Conservation (phyloP, 768 basidiomycete species). For the Neoboletus subvelutipes region DNA sequence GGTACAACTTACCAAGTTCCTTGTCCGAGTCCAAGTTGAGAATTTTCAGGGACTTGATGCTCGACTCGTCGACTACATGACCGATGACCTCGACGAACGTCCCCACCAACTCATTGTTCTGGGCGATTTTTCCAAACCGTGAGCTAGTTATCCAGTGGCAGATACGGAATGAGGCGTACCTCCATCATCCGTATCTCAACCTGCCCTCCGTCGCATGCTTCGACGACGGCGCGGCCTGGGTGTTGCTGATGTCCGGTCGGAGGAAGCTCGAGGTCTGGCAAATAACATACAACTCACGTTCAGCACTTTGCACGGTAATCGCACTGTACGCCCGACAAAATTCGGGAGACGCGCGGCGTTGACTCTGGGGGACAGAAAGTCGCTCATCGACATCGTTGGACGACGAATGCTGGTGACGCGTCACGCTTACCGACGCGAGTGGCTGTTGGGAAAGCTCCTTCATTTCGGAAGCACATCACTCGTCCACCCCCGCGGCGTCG, state of each 20-base stretch:
- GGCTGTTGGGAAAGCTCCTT: conserved; percentile 3
- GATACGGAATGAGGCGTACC: conserved; percentile 33
- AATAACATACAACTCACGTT: conserved; percentile 37
- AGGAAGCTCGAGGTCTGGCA: background rate
- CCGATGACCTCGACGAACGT: conserved; percentile 70
- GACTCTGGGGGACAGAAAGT: conserved; percentile 48
- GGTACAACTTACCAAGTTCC: conserved; percentile 54
- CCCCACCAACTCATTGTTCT: conserved; percentile 49
- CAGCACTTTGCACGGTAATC: conserved; percentile 61
- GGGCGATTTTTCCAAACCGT: background rate
- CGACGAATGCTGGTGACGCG: conserved; percentile 9
- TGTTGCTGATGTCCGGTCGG: conserved; percentile 29
- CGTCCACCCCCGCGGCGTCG: background rate
- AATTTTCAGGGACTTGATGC: conserved; percentile 51
- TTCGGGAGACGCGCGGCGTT: conserved; percentile 58
- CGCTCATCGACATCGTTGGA: conserved; percentile 18
- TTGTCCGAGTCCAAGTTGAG: conserved; percentile 54
- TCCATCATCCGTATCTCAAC: conserved; percentile 44
- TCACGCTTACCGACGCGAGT: conserved; percentile 13
- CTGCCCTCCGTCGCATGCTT: conserved; percentile 67
- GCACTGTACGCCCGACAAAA: conserved; percentile 54
- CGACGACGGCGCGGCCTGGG: conserved; percentile 51
- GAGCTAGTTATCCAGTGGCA: background rate
- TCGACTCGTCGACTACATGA: conserved; percentile 51
- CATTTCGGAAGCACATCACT: too few relatives aligned